Evolutionary conservation across 345 rosid genomes (phyloP).

Genomic region (Pugionium cornutum): DNA sequence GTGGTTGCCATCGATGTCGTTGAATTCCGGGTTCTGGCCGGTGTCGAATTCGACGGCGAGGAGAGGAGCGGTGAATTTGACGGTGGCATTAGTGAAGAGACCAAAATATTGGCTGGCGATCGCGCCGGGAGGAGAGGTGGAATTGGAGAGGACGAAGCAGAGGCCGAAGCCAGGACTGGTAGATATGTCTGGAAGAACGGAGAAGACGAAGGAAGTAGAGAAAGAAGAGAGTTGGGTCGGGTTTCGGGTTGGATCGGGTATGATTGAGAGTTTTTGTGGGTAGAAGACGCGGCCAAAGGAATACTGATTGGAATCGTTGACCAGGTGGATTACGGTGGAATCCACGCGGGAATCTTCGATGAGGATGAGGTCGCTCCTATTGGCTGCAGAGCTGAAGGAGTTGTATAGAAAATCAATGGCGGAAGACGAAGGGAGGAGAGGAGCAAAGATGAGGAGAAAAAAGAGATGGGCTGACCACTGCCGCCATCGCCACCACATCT

Average conservation of each 20-base stretch:
- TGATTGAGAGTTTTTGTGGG: constrained; percentile 54
- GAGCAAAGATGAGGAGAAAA: constrained; percentile 22
- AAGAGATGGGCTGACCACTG: constrained; percentile 14
- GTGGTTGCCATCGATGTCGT: constrained; percentile 70
- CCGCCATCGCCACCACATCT: constrained; percentile 29
- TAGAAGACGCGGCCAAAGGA: constrained; percentile 69
- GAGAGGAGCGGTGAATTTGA: constrained; percentile 53
- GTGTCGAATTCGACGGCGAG: constrained; percentile 80
- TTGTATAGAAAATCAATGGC: constrained; percentile 64
- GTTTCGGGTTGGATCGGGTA: constrained; percentile 41
- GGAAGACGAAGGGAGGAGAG: constrained; percentile 31
- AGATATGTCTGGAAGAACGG: constrained; percentile 48
- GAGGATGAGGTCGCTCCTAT: constrained; percentile 53
- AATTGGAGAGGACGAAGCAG: constrained; percentile 76
- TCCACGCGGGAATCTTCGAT: constrained; percentile 61
- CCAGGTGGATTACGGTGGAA: constrained; percentile 56
- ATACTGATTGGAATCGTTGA: constrained; percentile 59
- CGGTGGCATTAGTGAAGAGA: constrained; percentile 53
- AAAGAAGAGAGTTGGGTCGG: constrained; percentile 62
- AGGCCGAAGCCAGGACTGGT: constrained; percentile 85
- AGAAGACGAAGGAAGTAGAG: constrained; percentile 63
- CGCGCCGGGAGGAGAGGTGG: constrained; percentile 69
- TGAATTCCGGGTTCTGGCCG: constrained; percentile 61
- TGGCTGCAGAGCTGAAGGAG: constrained; percentile 50
- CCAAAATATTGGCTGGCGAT: constrained; percentile 77